Conservation (phyloP, 1,284 basidiomycete genomes). For the Trichosporon sp. region DNA sequence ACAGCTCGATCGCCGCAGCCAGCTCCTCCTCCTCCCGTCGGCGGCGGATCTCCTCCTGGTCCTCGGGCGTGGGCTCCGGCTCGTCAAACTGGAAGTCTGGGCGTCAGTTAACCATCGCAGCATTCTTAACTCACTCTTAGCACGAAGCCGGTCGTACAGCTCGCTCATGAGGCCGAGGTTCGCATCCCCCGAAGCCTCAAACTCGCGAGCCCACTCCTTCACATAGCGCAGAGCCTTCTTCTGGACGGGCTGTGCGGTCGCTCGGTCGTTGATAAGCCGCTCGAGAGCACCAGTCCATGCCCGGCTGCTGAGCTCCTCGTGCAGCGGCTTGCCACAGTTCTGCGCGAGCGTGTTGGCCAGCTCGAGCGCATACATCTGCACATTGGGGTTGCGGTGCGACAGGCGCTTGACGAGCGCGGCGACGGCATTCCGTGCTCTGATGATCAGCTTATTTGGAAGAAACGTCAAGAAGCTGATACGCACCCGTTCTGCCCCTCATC, state of each 20-base stretch:
- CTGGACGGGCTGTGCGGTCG: constrained; percentile 82
- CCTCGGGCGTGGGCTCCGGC: constrained; percentile 53
- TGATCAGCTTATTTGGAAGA: background rate
- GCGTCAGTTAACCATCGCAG: background rate
- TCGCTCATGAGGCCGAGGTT: constrained; percentile 87
- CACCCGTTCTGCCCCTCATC: constrained; percentile 81
- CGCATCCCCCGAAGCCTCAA: constrained; percentile 60
- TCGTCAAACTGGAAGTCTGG: constrained; percentile 55
- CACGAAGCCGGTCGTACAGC: constrained; percentile 72
- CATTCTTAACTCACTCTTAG: constrained; percentile 62
- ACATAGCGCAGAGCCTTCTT: constrained; percentile 68
- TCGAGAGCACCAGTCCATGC: constrained; percentile 86
- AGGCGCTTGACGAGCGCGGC: constrained; percentile 83
- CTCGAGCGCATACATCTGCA: constrained; percentile 87
- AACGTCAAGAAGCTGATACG: constrained; percentile 27
- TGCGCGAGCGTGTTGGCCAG: constrained; percentile 81
- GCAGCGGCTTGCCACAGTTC: constrained; percentile 76
- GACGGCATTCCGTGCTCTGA: constrained; percentile 79
- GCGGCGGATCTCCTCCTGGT: constrained; percentile 64
- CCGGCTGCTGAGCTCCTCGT: constrained; percentile 80
- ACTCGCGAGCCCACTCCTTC: constrained; percentile 79
- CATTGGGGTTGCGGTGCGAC: constrained; percentile 89
- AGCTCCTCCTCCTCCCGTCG: constrained; percentile 83
- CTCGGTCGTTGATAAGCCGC: constrained; percentile 79
- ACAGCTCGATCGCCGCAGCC: constrained; percentile 80